Percentiles rank a stretch among this genome's conserved stretches.
Conservation (phyloP, 2,329 filamentous ascomycete species). For the Nannizziopsis arthrosporioides region DNA sequence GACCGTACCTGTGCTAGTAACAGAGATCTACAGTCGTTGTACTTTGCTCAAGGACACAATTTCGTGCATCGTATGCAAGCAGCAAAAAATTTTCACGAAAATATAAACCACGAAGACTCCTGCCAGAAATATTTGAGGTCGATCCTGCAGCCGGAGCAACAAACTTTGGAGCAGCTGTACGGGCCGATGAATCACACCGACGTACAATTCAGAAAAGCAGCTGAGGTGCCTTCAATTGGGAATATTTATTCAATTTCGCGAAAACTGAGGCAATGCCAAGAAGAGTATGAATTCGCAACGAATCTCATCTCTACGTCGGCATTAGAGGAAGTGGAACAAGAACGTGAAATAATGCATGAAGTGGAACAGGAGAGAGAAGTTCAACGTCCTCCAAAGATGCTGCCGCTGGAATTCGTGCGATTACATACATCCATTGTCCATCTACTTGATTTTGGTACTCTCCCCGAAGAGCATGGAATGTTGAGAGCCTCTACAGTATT, state of each 20-base stretch:
- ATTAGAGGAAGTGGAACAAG: conserved; percentile 44
- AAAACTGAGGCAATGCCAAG: conserved; percentile 19
- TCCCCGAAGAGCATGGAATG: neutral
- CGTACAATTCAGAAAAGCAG: neutral
- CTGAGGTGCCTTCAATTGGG: neutral
- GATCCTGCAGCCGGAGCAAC: conserved; percentile 37
- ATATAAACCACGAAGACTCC: conserved; percentile 27
- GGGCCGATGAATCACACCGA: neutral
- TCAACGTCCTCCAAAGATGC: conserved; percentile 5
- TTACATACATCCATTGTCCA: conserved; percentile 3
- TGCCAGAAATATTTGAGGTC: conserved; percentile 33
- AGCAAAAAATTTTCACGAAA: conserved; percentile 33
- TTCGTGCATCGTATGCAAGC: conserved; percentile 45
- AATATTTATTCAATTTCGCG: neutral
- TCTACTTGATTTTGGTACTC: neutral
- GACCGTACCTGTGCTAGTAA: conserved; percentile 50
- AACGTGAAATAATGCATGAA: conserved; percentile 49
- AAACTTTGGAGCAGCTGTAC: conserved; percentile 34
- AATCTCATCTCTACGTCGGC: conserved; percentile 35
- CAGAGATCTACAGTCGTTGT: conserved; percentile 47
- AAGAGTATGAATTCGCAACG: conserved; percentile 34
- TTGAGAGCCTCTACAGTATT: neutral
- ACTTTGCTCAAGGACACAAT: conserved; percentile 48
- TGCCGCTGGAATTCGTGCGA: neutral
- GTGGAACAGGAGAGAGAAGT: conserved; percentile 9